Conservation (phyloP, 192 early-diverging fungal genomes). For the Backusella tarrabulga region DNA sequence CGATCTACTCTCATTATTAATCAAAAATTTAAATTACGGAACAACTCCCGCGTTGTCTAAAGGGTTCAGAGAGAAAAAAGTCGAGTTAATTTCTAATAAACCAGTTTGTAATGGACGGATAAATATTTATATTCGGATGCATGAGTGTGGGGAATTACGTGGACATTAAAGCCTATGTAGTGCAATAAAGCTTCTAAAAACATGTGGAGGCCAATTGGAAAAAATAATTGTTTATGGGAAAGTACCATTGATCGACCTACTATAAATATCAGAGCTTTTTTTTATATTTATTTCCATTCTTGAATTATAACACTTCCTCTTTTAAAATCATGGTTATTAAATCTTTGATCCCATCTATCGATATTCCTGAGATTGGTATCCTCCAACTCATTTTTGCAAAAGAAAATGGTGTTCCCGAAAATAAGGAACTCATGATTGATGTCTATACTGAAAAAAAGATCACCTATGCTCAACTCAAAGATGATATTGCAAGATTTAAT, state of each 20-base stretch:
- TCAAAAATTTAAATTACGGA: neutral
- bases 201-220: neutral
- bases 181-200: neutral
- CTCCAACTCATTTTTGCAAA: neutral
- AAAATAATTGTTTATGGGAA: neutral
- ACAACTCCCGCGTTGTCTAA: neutral
- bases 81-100: neutral
- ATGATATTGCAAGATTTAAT: constrained; percentile 45
- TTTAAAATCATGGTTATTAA: constrained; percentile 8
- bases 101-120: neutral
- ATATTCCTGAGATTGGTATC: neutral
- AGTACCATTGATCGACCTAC: neutral
- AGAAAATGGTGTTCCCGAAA: neutral
- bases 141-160: neutral
- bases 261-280: neutral
- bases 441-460: constrained; percentile 39
- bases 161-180: neutral
- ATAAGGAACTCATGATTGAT: constrained; percentile 50
- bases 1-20: neutral
- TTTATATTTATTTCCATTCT: neutral
- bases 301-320: neutral
- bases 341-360: neutral
- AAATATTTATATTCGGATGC: neutral
- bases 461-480: constrained; percentile 48
- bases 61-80: neutral